Evolutionary conservation across 1,284 basidiomycete species (phyloP).

Genomic region (Blastosporella zonata): DNA sequence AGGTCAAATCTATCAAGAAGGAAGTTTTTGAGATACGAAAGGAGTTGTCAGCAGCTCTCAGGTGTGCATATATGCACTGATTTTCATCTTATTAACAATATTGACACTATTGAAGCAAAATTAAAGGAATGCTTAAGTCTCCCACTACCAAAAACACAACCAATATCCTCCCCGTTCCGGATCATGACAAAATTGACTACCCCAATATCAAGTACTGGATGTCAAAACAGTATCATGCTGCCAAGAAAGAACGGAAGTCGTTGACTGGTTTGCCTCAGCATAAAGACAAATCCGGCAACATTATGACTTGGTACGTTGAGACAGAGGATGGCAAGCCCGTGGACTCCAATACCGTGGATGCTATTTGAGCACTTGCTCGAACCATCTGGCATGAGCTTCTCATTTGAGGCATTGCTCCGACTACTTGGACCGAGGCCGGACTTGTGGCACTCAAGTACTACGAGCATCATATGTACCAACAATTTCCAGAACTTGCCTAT

Average conservation of each 20-base stretch:
- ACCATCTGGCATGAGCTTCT: neutral
- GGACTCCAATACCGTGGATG: neutral
- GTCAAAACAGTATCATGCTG: neutral
- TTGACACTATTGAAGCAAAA: no score
- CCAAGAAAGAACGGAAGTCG: neutral
- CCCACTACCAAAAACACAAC: no score
- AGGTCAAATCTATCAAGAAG: no score
- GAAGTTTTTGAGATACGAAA: no score
- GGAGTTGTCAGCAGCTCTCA: no score
- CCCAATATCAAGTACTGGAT: neutral
- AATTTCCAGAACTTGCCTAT: slow-evolving; percentile 5
- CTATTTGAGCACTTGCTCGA: neutral
- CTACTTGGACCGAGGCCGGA: slow-evolving; percentile 4
- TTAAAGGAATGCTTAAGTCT: no score
- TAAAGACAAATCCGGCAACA: no score
- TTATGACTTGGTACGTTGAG: slow-evolving; percentile 1
- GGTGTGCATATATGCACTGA: no score
- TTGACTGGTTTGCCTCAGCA: no score
- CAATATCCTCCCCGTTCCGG: no score
- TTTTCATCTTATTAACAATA: no score
- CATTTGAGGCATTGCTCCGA: neutral
- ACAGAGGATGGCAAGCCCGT: neutral
- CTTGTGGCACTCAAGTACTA: slow-evolving; percentile 9
- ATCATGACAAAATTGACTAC: no score
- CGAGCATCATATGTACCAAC: slow-evolving; percentile 9